Conservation (phyloP, 345 rosid genomes). For the Fremontodendron californicum region DNA sequence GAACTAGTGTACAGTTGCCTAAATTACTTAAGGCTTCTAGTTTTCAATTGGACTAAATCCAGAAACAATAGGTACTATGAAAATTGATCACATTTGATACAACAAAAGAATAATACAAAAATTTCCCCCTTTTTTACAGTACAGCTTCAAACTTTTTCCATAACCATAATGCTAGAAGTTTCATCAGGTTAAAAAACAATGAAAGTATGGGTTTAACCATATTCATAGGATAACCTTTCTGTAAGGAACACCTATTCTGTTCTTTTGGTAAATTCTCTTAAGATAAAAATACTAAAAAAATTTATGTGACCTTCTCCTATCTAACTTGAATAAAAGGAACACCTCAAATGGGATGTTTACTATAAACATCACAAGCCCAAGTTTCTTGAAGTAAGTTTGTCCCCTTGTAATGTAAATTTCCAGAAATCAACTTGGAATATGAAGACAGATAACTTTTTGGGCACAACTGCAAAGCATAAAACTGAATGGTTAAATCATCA, state of each 20-base stretch:
- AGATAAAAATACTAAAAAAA: background rate
- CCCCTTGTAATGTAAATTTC: constrained; percentile 76
- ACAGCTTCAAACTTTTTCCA: background rate
- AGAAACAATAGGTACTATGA: background rate
- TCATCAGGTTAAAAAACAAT: background rate
- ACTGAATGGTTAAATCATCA: background rate
- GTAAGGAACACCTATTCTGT: background rate
- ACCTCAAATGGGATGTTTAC: background rate
- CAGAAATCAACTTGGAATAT: constrained; percentile 68
- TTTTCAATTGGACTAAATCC: background rate
- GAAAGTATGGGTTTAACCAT: background rate
- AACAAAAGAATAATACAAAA: background rate
- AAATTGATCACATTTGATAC: background rate
- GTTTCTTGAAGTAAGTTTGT: constrained; percentile 70
- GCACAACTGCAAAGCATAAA: constrained; percentile 53
- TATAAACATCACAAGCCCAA: constrained; percentile 27
- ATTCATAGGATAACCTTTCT: background rate
- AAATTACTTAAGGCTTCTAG: background rate
- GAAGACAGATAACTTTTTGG: constrained; percentile 70
- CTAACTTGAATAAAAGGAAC: background rate
- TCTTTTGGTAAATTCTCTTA: background rate
- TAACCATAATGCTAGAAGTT: background rate
- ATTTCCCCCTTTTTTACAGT: background rate
- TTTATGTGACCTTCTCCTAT: background rate
- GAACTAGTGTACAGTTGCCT: background rate